Evolutionary conservation across 2,329 filamentous ascomycete species (phyloP), one percentile per base, ranked within the genome.

Genomic region (Geosmithia putterillii): DNA sequence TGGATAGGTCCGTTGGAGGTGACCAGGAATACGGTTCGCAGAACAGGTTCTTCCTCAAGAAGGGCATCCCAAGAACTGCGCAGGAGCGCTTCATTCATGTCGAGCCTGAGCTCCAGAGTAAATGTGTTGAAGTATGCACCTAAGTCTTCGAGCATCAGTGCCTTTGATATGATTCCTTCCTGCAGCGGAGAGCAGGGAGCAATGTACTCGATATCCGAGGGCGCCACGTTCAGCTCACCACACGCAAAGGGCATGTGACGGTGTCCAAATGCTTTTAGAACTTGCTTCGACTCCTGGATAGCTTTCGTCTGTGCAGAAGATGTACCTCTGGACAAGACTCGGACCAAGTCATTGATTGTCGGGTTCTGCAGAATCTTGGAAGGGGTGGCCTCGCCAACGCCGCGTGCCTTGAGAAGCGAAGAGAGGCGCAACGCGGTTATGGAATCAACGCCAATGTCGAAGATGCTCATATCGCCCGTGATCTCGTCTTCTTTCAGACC

Each of bases 391-490:
- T 69, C 63, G 1, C 54, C 28, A 42, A 88, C 74, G 0, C 86
- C 85, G 2, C 65, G 65, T 3, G 71, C 66, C 50, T 78, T 84
- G 14, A 95, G 64, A 12, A 70, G 59, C 5, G 73, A 69, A 1
- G 83, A 72, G 23, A 95, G 71, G 7, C 78, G 72, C 39, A 94
- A 79, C 0, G 82, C 84, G 0, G 86, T 87, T 15, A 95, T 87
- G 0, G 89, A 95, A 53, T 95, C 90, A 20, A 95, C 70, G 0
- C 89, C 90, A 1, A 94, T 66, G 49, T 94, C 86, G 51, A 92
- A 94, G 17, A 95, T 75, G 46, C 79, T 94, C 0, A 79, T 78
- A 1, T 63, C 66, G 2, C 71, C 63, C 1, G 59, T 63, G 2
- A 86, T 63, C 0, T 64, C 60, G 0, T 61, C 53, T 3, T 54